Evolutionary conservation across 495 filamentous ascomycete species (phyloP), one percentile per base, ranked within the genome.

Genomic region (Delitschia confertaspora): DNA sequence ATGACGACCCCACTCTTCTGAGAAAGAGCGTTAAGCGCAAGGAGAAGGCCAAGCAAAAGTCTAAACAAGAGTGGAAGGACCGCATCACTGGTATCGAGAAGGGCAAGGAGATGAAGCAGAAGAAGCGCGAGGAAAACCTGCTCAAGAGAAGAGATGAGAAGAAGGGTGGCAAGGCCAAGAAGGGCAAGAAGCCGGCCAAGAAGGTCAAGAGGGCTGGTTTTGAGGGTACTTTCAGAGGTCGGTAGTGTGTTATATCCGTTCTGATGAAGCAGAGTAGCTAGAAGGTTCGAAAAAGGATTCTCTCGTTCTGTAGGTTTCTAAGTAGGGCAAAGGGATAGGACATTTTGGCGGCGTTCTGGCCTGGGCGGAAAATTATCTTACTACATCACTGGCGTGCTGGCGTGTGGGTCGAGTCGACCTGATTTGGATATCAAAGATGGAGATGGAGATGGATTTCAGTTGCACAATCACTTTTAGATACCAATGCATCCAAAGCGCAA

Each of bases 21-120:
- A 93, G 93, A 74, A 95, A 95, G 71, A 85, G 88, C 1, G 66
- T 95, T 45, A 95, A 95, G 73, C 79, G 89, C 48, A 88, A 93
- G 65, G 85, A 93, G 59, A 79, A 78, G 49, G 67, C 72, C 21
- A 98, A 96, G 76, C 81, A 76, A 65, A 93, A 88, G 74, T 88
- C 80, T 57, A 82, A 83, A 61, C 76, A 78, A 48, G 87, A 91
- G 62, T 96, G 93, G 91, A 79, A 72, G 26, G 88, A 93, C 44
- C 69, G 91, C 29, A 65, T 81, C 13, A 79, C 86, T 11, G 78
- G 78, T 10, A 81, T 96, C 16, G 69, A 74, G 21, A 81, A 83
- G 61, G 71, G 78, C 36, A 80, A 86, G 60, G 80, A 83, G 32
- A 75, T 83, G 58, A 77, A 76, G 58, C 85, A 91, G 66, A 81